phyloP scores from a whole-genome alignment of 1,139 yeast species.

The Pneumocystis murina region DNA sequence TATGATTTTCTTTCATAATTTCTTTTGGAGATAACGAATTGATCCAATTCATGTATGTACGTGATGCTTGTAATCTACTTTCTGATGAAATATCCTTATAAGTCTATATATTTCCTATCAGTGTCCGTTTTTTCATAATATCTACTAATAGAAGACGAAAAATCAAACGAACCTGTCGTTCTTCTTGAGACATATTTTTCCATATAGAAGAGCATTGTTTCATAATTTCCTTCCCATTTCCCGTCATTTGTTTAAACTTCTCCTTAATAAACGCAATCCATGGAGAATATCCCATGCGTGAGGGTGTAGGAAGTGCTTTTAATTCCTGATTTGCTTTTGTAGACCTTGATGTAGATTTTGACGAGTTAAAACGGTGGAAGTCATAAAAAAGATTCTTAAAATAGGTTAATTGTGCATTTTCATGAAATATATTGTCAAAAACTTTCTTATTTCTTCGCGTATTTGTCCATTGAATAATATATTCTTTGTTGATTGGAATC shows the following conservation, averaged over 20 bases:
- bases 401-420: too few relatives aligned
- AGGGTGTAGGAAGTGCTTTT: background rate
- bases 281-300: background rate
- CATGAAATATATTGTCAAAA: too few relatives aligned
- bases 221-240: background rate
- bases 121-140: background rate
- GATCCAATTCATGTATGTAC: background rate
- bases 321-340: background rate
- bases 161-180: background rate
- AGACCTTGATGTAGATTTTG: too few relatives aligned
- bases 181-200: background rate
- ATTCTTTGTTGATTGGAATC: background rate
- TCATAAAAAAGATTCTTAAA: too few relatives aligned
- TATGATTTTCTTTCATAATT: background rate
- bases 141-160: background rate
- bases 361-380: too few relatives aligned
- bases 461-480: background rate
- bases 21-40: conserved; percentile 1
- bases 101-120: background rate
- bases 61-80: background rate
- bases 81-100: background rate
- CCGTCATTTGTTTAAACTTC: background rate
- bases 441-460: background rate
- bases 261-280: background rate
- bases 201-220: background rate